These are phyloP conservation scores for Sarocladium oryzae DNA, from an alignment of 2,329 filamentous ascomycete genomes.

Conservation along the genomic window DNA sequence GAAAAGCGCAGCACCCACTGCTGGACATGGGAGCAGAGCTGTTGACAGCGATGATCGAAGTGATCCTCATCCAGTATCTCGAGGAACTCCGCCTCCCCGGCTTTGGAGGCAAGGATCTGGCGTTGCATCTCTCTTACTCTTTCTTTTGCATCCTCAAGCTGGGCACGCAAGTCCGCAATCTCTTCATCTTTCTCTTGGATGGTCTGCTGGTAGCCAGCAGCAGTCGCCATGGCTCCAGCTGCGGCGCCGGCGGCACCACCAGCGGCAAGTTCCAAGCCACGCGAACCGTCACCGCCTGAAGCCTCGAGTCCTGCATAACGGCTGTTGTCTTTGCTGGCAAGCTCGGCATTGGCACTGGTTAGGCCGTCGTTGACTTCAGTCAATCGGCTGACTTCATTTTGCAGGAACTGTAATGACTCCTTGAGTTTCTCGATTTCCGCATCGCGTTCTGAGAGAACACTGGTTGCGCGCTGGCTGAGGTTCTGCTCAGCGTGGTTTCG, in stretches of 20 bases:
- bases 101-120: slow-evolving; percentile 51
- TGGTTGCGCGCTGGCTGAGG: slow-evolving; percentile 58
- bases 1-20: slow-evolving; percentile 98
- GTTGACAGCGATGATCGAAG: slow-evolving; percentile 89
- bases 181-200: slow-evolving; percentile 80
- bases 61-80: slow-evolving; percentile 83
- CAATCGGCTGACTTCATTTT: slow-evolving; percentile 73
- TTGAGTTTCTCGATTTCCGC: slow-evolving; percentile 78
- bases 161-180: slow-evolving; percentile 67
- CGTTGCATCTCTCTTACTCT: slow-evolving; percentile 47
- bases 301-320: slow-evolving; percentile 62
- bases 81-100: slow-evolving; percentile 67
- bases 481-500: slow-evolving; percentile 62
- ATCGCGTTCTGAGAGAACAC: slow-evolving; percentile 73
- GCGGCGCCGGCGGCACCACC: slow-evolving; percentile 54
- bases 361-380: slow-evolving; percentile 78
- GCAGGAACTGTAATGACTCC: slow-evolving; percentile 70
- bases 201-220: slow-evolving; percentile 44
- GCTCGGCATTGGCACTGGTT: slow-evolving; percentile 66
- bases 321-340: slow-evolving; percentile 64
- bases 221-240: slow-evolving; percentile 1
- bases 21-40: slow-evolving; percentile 91
- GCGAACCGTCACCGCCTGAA: slow-evolving; percentile 58
- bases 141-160: slow-evolving; percentile 67
- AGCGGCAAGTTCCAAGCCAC: slow-evolving; percentile 60